Evolutionary conservation across 2,329 filamentous ascomycete genomes (phyloP), one percentile per base, ranked within the genome.

Genomic region (Trichoderma citrinoviride): DNA sequence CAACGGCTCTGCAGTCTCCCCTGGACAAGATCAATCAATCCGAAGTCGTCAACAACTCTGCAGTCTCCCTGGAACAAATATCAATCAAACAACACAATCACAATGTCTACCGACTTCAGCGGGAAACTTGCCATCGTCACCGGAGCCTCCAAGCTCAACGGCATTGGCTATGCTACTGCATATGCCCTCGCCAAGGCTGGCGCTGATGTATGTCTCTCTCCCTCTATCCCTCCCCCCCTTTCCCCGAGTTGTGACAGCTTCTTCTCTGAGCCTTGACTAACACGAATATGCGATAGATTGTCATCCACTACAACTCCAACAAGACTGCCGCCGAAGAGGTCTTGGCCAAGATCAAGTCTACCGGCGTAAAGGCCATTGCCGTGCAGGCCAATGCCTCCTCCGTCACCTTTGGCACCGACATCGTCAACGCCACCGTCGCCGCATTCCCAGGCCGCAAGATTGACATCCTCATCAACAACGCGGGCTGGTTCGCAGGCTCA

Each of bases 161-260:
- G 86, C 64, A 88, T 88, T 67, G 86, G 85, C n/a, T 78, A 80
- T 56, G 84, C 85, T 65, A 83, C 82, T 61, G 84, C 83, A 68
- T 79, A 85, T 63, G 80, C 82, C 64, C 81, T 87, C 52, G 83
- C 82, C 71, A 77, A 78, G 66, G 80, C 82, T 61, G 86, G 86
- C 27, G 83, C 82, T 70, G 83, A 78, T 68, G 82, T 64, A 64
- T 50, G 52, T 19, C 47, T 46, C 15, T 29, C n/a, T n/a, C 23
- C 10, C 15, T 1, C 14, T 50, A 64, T 43, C 23, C 19, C 37
- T 19, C 12, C 12, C 14, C 33, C n/a, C 3, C 19, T 5, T 5
- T 2, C 7, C 15, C 33, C 14, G 12, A 0, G 12, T 14, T 10
- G 7, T 15, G 2, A 37, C 8, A 37, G 1, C 3, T 19, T 10